A percentile compares a stretch with the other conserved stretches of the same genome.
Evolutionary conservation across 2,329 filamentous ascomycete genomes (phyloP).

Genomic region (Colletotrichum musae): DNA sequence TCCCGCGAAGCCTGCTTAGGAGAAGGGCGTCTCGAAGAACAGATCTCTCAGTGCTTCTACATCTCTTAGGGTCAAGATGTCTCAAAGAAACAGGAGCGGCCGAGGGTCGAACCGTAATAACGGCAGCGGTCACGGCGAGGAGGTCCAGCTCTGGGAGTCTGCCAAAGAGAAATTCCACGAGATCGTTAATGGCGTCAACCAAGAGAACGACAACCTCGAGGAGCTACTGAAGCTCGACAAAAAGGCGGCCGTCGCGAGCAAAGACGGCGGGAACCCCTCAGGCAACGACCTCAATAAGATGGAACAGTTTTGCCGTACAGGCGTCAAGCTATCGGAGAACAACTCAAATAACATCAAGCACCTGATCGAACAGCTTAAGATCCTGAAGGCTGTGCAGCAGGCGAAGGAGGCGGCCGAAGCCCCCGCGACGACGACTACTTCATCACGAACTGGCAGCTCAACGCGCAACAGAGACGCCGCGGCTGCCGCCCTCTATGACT

Average conservation of each 20-base stretch:
- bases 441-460: conserved; percentile 41
- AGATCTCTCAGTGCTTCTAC: conserved; percentile 10
- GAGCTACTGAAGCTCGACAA: conserved; percentile 58
- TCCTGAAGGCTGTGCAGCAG: conserved; percentile 58
- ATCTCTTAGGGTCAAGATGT: conserved; percentile 50
- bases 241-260: conserved; percentile 55
- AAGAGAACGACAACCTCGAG: conserved; percentile 57
- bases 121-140: conserved; percentile 59
- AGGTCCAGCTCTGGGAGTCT: conserved; percentile 59
- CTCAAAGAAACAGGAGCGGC: conserved; percentile 61
- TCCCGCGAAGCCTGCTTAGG: conserved; percentile 18
- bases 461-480: conserved; percentile 41
- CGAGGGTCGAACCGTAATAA: conserved; percentile 62
- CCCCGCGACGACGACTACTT: conserved; percentile 39
- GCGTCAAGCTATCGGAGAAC: conserved; percentile 58
- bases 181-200: conserved; percentile 57
- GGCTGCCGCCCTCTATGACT: conserved; percentile 58
- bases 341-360: conserved; percentile 54
- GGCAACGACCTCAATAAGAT: conserved; percentile 55
- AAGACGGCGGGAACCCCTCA: conserved; percentile 49
- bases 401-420: conserved; percentile 58
- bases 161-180: conserved; percentile 57
- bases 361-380: conserved; percentile 59
- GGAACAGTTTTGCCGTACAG: conserved; percentile 59
- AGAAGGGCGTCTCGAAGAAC: conserved; percentile 14